Percentiles rank a stretch among this genome's conserved stretches.
phyloP scores from a whole-genome alignment of 129 eudicot species.

The Flaveria brownii region DNA sequence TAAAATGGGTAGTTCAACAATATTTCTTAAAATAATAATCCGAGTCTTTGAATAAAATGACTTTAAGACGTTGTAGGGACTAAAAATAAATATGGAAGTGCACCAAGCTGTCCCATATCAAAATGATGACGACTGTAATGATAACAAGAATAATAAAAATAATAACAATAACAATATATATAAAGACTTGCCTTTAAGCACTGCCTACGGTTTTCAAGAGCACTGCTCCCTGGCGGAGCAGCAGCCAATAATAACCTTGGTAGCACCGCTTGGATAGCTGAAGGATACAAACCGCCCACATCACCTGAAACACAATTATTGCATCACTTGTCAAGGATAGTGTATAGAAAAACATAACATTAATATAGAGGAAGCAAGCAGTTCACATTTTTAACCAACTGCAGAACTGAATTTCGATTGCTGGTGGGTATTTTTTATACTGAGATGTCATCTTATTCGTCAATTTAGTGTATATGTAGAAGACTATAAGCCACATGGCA shows the following conservation, averaged over 20 bases:
- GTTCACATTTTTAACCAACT: neutral
- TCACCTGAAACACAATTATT: conserved; percentile 52
- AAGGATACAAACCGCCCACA: conserved; percentile 63
- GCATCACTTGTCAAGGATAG: neutral
- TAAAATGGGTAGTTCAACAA: neutral
- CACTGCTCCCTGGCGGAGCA: conserved; percentile 88
- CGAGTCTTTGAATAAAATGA: neutral
- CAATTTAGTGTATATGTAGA: neutral
- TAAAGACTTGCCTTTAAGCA: conserved; percentile 67
- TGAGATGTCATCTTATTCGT: neutral
- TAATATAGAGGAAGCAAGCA: neutral
- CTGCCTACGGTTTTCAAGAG: conserved; percentile 87
- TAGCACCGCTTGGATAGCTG: conserved; percentile 69
- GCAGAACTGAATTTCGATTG: neutral
- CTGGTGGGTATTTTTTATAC: neutral
- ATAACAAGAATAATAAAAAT: neutral
- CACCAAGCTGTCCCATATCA: neutral
- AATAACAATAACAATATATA: neutral
- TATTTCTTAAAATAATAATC: neutral
- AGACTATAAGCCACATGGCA: neutral
- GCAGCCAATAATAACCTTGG: conserved; percentile 86
- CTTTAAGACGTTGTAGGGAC: neutral
- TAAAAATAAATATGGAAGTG: neutral
- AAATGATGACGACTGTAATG: neutral
- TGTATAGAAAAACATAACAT: neutral